These are phyloP conservation scores for Phytophthora fragariaefolia DNA, from an alignment of 352 stramenopile species.

Conservation along the genomic window DNA sequence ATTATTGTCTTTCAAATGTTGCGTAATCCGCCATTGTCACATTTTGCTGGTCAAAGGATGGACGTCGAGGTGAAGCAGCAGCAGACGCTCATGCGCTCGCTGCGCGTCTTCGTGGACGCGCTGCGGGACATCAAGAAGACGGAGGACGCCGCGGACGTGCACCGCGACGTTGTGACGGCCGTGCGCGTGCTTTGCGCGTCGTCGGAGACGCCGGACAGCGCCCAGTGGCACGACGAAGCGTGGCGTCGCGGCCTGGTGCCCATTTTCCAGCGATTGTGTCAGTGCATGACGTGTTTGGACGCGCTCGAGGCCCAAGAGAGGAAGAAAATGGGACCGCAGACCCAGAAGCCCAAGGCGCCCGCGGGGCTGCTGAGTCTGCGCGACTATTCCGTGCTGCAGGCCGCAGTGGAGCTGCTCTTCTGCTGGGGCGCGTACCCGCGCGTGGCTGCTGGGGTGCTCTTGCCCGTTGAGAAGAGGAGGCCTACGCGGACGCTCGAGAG, in stretches of 20 bases:
- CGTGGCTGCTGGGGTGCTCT: constrained; percentile 58
- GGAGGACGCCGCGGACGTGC: constrained; percentile 13
- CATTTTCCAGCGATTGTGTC: constrained; percentile 45
- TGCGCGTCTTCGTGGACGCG: constrained; percentile 75
- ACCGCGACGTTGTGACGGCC: constrained; percentile 33
- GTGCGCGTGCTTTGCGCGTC: constrained; percentile 42
- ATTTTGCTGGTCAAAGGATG: constrained; percentile 32
- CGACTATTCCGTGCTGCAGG: constrained; percentile 86
- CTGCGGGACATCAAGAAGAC: constrained; percentile 59
- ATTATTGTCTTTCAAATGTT: constrained; percentile 33
- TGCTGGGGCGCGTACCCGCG: constrained; percentile 69
- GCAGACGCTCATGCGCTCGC: constrained; percentile 54
- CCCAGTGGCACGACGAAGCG: constrained; percentile 31
- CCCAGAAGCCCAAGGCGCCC: constrained; percentile 50
- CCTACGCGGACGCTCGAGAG: constrained; percentile 83
- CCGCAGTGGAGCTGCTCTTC: constrained; percentile 76
- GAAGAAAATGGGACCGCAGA: constrained; percentile 9
- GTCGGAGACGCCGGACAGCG: constrained; percentile 7
- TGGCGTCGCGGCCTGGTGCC: constrained; percentile 51
- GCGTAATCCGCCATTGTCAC: constrained; percentile 25
- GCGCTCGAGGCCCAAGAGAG: constrained; percentile 39
- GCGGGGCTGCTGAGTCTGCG: constrained; percentile 79
- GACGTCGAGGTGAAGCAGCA: constrained; percentile 49
- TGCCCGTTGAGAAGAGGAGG: constrained; percentile 66
- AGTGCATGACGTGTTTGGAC: constrained; percentile 58